These are phyloP conservation scores for Cyclotella kingstonii DNA, from an alignment of 108 stramenopile genomes.

Conservation along the genomic window DNA sequence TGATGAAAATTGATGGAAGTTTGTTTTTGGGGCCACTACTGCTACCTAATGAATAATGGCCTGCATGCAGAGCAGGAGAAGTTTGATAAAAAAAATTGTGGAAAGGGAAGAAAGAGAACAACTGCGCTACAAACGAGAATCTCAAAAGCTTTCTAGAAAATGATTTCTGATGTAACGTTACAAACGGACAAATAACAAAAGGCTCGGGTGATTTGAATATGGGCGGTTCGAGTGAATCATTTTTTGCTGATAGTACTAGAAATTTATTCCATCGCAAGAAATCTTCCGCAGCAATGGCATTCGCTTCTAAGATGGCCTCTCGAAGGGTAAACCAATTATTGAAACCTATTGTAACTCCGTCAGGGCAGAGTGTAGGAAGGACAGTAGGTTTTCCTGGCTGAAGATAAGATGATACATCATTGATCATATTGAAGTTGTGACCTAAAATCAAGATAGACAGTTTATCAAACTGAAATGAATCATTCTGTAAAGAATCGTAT, in stretches of 20 bases:
- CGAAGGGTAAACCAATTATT: constrained; percentile 60
- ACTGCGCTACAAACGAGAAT: constrained; percentile 8
- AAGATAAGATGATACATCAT: neutral
- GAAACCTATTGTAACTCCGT: constrained; percentile 66
- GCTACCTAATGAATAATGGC: too few species aligned
- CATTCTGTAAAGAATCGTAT: constrained; percentile 14
- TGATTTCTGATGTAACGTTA: constrained; percentile 32
- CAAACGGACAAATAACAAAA: constrained; percentile 77
- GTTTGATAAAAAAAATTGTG: neutral
- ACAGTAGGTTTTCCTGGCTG: constrained; percentile 23
- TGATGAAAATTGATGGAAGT: constrained; percentile 59
- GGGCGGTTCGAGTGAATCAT: constrained; percentile 13
- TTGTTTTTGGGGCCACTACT: constrained; percentile 11
- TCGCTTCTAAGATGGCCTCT: constrained; percentile 69
- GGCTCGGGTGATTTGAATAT: constrained; percentile 60
- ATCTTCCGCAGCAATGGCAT: constrained; percentile 66
- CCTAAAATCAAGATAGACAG: neutral
- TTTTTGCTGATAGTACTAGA: constrained; percentile 35
- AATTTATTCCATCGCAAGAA: constrained; percentile 70
- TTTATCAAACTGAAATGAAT: constrained; percentile 3
- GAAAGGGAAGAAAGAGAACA: constrained; percentile 21
- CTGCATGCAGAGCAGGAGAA: too few species aligned
- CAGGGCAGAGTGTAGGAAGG: constrained; percentile 59
- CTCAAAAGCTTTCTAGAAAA: constrained; percentile 20
- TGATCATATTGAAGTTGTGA: neutral